phyloP scores from a whole-genome alignment of 257 asterid species.

The Thymus quinquecostatus region DNA sequence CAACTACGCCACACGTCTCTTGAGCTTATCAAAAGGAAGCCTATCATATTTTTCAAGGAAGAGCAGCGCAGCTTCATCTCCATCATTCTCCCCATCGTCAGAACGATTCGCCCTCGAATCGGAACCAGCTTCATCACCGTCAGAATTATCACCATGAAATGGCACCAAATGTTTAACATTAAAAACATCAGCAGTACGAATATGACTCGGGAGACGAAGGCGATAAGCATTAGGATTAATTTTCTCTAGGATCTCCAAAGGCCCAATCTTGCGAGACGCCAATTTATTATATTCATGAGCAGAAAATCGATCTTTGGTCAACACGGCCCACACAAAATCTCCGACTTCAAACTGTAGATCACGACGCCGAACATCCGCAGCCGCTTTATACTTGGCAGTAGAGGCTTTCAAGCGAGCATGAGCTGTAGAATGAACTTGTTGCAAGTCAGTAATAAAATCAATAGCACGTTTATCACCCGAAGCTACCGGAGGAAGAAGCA shows the following conservation, averaged over 20 bases:
- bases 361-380: background rate
- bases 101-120: too few relatives aligned
- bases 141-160: too few relatives aligned
- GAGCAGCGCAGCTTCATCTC: background rate
- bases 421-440: background rate
- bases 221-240: too few relatives aligned
- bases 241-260: too few relatives aligned
- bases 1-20: background rate
- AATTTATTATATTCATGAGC: too few relatives aligned
- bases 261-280: too few relatives aligned
- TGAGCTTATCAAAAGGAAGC: background rate
- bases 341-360: background rate
- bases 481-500: background rate
- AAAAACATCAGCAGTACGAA: too few relatives aligned
- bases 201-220: too few relatives aligned
- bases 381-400: background rate
- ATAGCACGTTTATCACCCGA: background rate
- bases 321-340: background rate
- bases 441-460: background rate
- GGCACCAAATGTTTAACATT: too few relatives aligned
- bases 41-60: background rate
- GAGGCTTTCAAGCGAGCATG: background rate
- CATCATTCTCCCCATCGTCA: background rate
- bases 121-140: too few relatives aligned
- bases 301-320: too few relatives aligned